Conservation (phyloP, 495 filamentous ascomycete species). For the Aspergillus haitiensis region DNA sequence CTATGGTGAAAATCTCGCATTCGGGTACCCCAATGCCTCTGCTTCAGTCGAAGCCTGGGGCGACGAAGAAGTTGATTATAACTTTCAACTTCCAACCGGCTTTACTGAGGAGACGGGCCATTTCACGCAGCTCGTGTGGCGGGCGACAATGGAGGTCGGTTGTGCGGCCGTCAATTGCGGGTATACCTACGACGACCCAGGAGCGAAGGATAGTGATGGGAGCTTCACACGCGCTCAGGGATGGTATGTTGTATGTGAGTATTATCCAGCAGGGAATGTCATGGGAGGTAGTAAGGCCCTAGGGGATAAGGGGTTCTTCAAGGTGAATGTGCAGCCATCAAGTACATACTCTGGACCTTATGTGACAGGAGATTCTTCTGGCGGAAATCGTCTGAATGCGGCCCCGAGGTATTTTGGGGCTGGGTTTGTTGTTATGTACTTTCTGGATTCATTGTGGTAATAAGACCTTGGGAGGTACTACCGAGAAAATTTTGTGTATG, state of each 20-base stretch:
- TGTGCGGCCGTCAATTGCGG: slow-evolving; percentile 65
- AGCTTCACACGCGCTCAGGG: slow-evolving; percentile 43
- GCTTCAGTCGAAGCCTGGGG: slow-evolving; percentile 67
- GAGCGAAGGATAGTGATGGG: slow-evolving; percentile 19
- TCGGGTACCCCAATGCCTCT: slow-evolving; percentile 61
- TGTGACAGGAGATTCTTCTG: slow-evolving; percentile 14
- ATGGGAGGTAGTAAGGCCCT: slow-evolving; percentile 41
- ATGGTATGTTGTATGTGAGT: slow-evolving; percentile 82
- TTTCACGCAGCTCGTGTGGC: slow-evolving; percentile 86
- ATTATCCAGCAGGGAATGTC: slow-evolving; percentile 73
- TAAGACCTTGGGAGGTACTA: too few species aligned
- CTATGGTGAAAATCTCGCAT: slow-evolving; percentile 77
- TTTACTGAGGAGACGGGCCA: slow-evolving; percentile 73
- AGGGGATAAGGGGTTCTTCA: slow-evolving; percentile 50
- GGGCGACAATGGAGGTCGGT: slow-evolving; percentile 64
- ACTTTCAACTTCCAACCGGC: slow-evolving; percentile 53
- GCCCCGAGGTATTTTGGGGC: slow-evolving; percentile 2
- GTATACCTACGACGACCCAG: slow-evolving; percentile 19
- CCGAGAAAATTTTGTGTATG: too few species aligned
- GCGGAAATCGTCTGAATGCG: slow-evolving; percentile 1
- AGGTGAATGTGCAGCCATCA: slow-evolving; percentile 40
- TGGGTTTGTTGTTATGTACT: too few species aligned
- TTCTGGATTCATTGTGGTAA: too few species aligned
- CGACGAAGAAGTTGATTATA: slow-evolving; percentile 58
- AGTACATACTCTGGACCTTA: slow-evolving; percentile 22